These are phyloP conservation scores for Lipomyces starkeyi DNA, from an alignment of 805 yeast species.

Conservation along the genomic window DNA sequence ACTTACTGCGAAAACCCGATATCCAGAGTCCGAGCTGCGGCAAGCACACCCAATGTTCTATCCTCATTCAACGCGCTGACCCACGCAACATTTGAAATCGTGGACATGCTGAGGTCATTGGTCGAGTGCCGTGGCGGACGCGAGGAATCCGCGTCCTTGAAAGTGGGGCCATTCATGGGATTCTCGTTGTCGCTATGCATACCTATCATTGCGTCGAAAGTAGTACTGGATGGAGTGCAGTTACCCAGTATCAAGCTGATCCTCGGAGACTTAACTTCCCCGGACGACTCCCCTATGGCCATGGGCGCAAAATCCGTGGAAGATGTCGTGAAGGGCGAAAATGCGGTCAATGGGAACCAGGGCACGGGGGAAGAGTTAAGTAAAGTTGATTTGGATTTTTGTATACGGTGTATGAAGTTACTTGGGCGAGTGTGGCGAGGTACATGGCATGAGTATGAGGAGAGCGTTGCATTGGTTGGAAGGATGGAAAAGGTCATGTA, in stretches of 20 bases:
- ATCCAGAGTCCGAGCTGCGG: slow-evolving; percentile 23
- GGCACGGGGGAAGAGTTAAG: not conserved
- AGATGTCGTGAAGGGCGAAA: not conserved
- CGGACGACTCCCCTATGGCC: slow-evolving; percentile 10
- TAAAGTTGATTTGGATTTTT: slow-evolving; percentile 26
- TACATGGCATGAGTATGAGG: slow-evolving; percentile 29
- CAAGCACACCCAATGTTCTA: slow-evolving; percentile 14
- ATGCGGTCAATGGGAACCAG: not conserved
- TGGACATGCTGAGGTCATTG: slow-evolving; percentile 18
- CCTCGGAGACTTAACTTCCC: slow-evolving; percentile 16
- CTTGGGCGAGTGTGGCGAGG: slow-evolving; percentile 26
- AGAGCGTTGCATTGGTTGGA: slow-evolving; percentile 26
- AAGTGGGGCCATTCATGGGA: slow-evolving; percentile 31
- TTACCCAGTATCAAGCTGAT: slow-evolving; percentile 30
- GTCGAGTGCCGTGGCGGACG: slow-evolving; percentile 29
- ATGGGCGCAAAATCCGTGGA: not conserved
- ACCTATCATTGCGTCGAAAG: slow-evolving; percentile 27
- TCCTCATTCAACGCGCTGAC: slow-evolving; percentile 18
- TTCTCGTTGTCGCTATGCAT: slow-evolving; percentile 25
- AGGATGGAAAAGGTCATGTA: slow-evolving; percentile 32
- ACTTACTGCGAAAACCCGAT: slow-evolving; percentile 30
- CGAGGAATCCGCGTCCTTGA: slow-evolving; percentile 26
- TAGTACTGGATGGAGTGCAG: slow-evolving; percentile 27
- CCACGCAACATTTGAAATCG: slow-evolving; percentile 21
- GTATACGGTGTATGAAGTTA: slow-evolving; percentile 19